phyloP scores from a whole-genome alignment of 2,329 filamentous ascomycete genomes.

The Fusarium sp. region DNA sequence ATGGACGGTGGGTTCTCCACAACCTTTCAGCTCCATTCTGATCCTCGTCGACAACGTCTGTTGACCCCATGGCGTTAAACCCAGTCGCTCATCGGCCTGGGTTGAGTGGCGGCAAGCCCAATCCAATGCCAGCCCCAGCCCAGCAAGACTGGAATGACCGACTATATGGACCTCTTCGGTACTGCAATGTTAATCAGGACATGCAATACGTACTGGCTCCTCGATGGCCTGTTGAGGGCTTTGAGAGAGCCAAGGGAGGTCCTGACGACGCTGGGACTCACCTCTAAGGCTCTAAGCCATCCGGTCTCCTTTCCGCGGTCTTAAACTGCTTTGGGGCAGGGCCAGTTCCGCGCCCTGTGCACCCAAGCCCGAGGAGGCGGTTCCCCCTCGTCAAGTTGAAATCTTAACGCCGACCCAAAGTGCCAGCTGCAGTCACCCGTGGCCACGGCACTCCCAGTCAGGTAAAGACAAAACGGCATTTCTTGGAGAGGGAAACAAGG shows the following conservation, averaged over 20 bases:
- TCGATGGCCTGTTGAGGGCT: neutral
- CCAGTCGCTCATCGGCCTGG: conserved; percentile 9
- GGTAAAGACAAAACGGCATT: conserved; percentile 35
- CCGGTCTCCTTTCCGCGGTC: conserved; percentile 34
- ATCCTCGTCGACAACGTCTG: conserved; percentile 6
- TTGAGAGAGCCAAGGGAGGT: conserved; percentile 6
- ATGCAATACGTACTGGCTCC: conserved; percentile 1
- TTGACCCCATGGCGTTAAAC: conserved; percentile 16
- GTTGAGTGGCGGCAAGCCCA: conserved; percentile 9
- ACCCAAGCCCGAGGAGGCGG: conserved; percentile 32
- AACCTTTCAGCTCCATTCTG: conserved; percentile 21
- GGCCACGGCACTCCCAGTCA: conserved; percentile 33
- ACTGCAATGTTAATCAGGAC: conserved; percentile 2
- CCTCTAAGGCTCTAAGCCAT: conserved; percentile 28
- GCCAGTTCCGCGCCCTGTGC: conserved; percentile 1
- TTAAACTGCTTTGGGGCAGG: conserved; percentile 40
- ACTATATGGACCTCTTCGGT: conserved; percentile 4
- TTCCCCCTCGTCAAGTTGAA: conserved; percentile 25
- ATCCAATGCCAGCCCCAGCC: conserved; percentile 9
- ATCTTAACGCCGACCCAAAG: conserved; percentile 23
- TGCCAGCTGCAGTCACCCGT: conserved; percentile 30
- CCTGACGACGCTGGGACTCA: conserved; percentile 16
- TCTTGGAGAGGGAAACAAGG: conserved; percentile 32
- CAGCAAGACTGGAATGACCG: conserved; percentile 9
- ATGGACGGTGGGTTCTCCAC: conserved; percentile 21